These are phyloP conservation scores for Dentipellis fragilis DNA, from an alignment of 768 basidiomycete species.

Conservation along the genomic window DNA sequence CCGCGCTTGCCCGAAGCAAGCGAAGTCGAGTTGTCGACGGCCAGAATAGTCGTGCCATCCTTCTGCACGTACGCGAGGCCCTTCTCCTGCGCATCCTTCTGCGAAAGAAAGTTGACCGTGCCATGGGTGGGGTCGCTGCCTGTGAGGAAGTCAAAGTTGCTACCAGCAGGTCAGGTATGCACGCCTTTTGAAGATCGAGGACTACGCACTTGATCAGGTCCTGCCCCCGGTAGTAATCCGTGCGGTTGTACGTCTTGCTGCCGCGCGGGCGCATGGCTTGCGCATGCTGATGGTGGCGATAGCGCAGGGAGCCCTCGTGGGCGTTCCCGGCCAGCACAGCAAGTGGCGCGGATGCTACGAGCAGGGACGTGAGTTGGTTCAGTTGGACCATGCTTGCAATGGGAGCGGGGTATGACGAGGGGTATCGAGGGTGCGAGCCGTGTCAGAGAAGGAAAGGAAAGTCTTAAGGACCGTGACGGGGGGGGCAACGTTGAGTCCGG, in stretches of 20 bases:
- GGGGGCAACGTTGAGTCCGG: too few relatives aligned
- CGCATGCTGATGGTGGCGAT: not conserved
- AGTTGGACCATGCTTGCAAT: not conserved
- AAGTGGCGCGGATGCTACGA: not conserved
- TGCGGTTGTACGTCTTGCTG: not conserved
- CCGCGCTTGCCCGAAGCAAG: not conserved
- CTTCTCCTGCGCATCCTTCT: not conserved
- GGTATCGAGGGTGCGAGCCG: too few relatives aligned
- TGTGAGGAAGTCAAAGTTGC: conserved; percentile 1
- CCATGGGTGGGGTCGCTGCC: not conserved
- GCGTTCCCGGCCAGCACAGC: not conserved
- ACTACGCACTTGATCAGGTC: not conserved
- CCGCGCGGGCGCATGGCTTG: not conserved
- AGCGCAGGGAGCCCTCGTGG: not conserved
- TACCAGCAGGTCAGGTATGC: not conserved
- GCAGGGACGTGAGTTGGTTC: not conserved
- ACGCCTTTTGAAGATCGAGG: not conserved
- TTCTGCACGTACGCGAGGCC: conserved; percentile 3
- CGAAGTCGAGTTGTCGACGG: conserved; percentile 4
- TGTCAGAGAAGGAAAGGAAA: too few relatives aligned
- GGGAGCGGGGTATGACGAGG: too few relatives aligned
- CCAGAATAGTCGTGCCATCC: not conserved
- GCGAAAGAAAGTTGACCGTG: conserved; percentile 1
- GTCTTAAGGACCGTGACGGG: too few relatives aligned
- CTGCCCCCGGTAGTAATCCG: not conserved